Percentiles rank a stretch among this genome's conserved stretches.
These are phyloP conservation scores for Globisporangium radiosum DNA, from an alignment of 352 stramenopile species.

Conservation along the genomic window DNA sequence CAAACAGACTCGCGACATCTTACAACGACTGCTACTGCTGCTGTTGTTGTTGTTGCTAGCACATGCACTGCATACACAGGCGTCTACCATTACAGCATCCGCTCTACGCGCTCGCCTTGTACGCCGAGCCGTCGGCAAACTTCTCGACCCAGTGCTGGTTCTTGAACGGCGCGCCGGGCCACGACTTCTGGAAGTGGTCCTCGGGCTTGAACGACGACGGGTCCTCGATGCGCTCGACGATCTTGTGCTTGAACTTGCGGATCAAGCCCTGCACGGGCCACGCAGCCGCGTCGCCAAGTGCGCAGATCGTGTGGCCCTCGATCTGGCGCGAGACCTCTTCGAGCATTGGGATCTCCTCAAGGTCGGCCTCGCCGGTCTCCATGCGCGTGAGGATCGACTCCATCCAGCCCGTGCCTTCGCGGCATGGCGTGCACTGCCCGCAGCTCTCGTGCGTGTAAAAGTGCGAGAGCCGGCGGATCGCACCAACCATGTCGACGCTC, in stretches of 20 bases:
- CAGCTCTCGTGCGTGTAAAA: constrained; percentile 99
- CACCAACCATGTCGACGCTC: constrained; percentile 98
- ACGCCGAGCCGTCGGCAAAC: constrained; percentile 89
- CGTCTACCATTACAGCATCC: background rate
- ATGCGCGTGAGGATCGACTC: constrained; percentile 97
- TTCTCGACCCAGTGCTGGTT: constrained; percentile 95
- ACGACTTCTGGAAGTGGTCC: constrained; percentile 93
- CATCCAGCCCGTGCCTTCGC: constrained; percentile 96
- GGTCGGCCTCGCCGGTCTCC: constrained; percentile 96
- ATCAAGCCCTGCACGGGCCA: constrained; percentile 99
- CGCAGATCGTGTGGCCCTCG: constrained; percentile 99
- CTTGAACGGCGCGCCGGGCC: constrained; percentile 93
- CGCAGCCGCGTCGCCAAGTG: constrained; percentile 96
- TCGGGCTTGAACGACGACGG: constrained; percentile 91
- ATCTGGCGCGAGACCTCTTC: constrained; percentile 99
- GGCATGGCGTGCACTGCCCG: constrained; percentile 99
- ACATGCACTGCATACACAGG: background rate
- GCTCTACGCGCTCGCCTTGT: constrained; percentile 66
- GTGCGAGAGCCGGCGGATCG: constrained; percentile 97
- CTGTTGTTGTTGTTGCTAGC: too few relatives aligned
- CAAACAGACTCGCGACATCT: too few relatives aligned
- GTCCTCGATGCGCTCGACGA: constrained; percentile 97
- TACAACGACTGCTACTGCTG: too few relatives aligned
- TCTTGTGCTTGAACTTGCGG: constrained; percentile 97
- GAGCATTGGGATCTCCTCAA: constrained; percentile 99